Evolutionary conservation across 805 yeast genomes (phyloP), one percentile per base, ranked within the genome.

Genomic region (Candida lessepsii): DNA sequence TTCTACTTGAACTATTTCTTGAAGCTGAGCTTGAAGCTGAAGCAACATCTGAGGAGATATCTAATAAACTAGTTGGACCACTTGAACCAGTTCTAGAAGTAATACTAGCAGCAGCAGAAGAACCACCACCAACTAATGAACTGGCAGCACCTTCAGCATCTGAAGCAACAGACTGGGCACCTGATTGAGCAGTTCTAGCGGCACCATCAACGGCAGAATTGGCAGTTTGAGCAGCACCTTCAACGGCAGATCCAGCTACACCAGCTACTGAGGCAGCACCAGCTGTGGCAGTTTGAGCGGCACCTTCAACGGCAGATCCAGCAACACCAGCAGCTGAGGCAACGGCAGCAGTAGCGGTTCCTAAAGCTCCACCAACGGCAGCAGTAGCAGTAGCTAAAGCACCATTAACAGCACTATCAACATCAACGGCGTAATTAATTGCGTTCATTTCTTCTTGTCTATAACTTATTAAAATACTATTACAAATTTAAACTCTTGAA

Each of bases 361-460:
- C n/a, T n/a, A n/a, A n/a, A n/a, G n/a, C n/a, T n/a, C n/a, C n/a
- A 26, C 39, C 47, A 25, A 41, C 48, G 26, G 48, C 39, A 21
- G 50, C 46, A 27, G 47, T 43, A 16, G 49, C 50, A 35, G 37
- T 50, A 19, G 39, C 47, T 20, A 41, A 28, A 32, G 10, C 20
- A 32, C 27, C 14, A 21, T 27, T 27, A 13, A 32, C 20, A 20
- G 9, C 27, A 32, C 27, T 21, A 29, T 18, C 33, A 5, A 29
- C 24, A 29, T 29, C 29, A 32, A 58, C 60, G 34, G 61, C 64
- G 52, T 41, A 58, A 26, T 61, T 47, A 39, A 58, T 55, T 37
- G 66, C 66, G 62, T 60, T 59, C 39, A 57, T 37, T 54, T 40
- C 37, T 15, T 36, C 9, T 13, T 32, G 23, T 29, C 29, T 28